Percentiles rank a stretch among this genome's conserved stretches.
These are phyloP conservation scores for Atalantia buxifolia DNA, from an alignment of 345 rosid genomes.

Conservation along the genomic window DNA sequence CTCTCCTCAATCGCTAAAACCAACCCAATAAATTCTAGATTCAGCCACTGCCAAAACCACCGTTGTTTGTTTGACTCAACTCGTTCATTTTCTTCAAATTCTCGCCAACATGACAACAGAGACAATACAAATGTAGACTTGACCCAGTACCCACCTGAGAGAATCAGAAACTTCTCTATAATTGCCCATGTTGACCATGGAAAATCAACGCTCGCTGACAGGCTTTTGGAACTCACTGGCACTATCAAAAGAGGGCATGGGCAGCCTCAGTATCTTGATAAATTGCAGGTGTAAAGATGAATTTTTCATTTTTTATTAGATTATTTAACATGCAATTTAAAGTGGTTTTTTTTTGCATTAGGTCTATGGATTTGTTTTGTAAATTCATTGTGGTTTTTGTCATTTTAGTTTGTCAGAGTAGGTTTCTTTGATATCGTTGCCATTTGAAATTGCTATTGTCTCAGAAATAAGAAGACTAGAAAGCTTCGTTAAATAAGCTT, in stretches of 20 bases:
- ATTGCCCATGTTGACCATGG: conserved; percentile 97
- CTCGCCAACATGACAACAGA: conserved; percentile 40
- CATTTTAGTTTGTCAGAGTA: neutral
- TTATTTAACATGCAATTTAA: neutral
- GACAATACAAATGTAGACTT: conserved; percentile 47
- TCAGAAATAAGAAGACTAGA: neutral
- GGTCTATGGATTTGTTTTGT: neutral
- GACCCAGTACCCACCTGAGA: conserved; percentile 67
- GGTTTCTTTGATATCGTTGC: neutral
- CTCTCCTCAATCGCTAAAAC: conserved; percentile 10
- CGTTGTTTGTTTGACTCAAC: conserved; percentile 14
- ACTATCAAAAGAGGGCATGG: conserved; percentile 92
- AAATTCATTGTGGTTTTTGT: neutral
- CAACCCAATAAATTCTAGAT: neutral
- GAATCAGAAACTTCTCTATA: conserved; percentile 89
- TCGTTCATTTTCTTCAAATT: conserved; percentile 48
- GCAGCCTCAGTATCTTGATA: conserved; percentile 97
- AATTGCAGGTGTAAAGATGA: conserved; percentile 54
- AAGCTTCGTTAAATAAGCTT: neutral
- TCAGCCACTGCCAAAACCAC: neutral
- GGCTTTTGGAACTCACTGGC: conserved; percentile 97
- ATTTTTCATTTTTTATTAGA: neutral
- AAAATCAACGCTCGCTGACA: conserved; percentile 90
- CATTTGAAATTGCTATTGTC: neutral
- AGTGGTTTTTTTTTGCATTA: neutral